Percentiles rank a stretch among this genome's conserved stretches.
These are phyloP conservation scores for Eutrema yunnanense DNA, from an alignment of 345 rosid species.

Conservation along the genomic window DNA sequence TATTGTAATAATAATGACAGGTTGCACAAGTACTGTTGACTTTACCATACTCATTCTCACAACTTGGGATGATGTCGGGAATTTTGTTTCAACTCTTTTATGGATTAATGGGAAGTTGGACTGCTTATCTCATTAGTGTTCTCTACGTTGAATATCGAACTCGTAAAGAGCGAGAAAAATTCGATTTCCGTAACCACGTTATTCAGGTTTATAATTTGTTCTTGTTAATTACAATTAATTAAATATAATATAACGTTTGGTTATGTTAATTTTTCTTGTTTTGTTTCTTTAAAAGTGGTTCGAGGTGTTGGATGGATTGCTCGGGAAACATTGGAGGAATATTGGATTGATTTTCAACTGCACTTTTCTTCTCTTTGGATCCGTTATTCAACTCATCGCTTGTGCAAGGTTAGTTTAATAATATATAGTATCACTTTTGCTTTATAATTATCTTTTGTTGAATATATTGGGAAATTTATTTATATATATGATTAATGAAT, in stretches of 20 bases:
- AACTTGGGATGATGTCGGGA: constrained; percentile 93
- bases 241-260: neutral
- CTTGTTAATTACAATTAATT: neutral
- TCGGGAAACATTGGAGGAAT: constrained; percentile 98
- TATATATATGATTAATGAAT: neutral
- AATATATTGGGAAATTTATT: neutral
- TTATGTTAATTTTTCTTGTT: neutral
- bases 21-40: constrained; percentile 97
- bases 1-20: constrained; percentile 24
- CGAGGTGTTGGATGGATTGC: constrained; percentile 91
- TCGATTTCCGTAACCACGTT: constrained; percentile 95
- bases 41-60: constrained; percentile 92
- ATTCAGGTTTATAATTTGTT: constrained; percentile 60
- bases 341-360: constrained; percentile 83
- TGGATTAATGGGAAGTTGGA: constrained; percentile 98
- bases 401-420: constrained; percentile 67
- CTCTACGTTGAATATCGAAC: constrained; percentile 97
- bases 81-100: constrained; percentile 88
- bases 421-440: neutral
- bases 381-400: constrained; percentile 96
- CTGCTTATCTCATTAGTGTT: constrained; percentile 88
- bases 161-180: constrained; percentile 91
- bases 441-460: neutral
- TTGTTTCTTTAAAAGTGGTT: constrained; percentile 55
- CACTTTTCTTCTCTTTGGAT: constrained; percentile 94